Evolutionary conservation across 192 early-diverging fungal species (phyloP), one percentile per base, ranked within the genome.

Genomic region (Coemansia reversa): DNA sequence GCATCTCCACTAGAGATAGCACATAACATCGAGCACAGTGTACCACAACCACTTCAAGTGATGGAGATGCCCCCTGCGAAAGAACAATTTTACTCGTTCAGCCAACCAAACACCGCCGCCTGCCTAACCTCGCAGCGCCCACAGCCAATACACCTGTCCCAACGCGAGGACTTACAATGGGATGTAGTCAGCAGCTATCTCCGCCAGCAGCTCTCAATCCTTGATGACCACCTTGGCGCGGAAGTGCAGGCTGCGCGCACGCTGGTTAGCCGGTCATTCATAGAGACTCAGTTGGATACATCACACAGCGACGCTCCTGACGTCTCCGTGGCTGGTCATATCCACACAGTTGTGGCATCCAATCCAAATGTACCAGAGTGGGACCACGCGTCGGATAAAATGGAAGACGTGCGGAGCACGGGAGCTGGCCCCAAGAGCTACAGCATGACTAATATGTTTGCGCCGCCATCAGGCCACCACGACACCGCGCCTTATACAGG

Each of bases 121-220:
- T 20, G 47, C 12, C n/a, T 29, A 25, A 9, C 51, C 51, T 49
- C 27, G 48, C 33, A 19, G 62, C 51, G 16, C 24, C 49, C 62
- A 42, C 33, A 11, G 24, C 23, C 70, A 11, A 51, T 79, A 20
- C 76, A 79, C 12, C 67, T 79, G 24, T 73, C 67, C 30, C 70
- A 66, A 32, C 42, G 67, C 51, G 70, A 79, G 25, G 63, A 79
- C n/a, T 61, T 79, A 50, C 76, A 64, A 16, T 79, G 76, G 76
- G 76, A 79, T 24, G 63, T 58, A 1, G 48, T 79, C 14, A 79
- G 63, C 76, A 59, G 55, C 63, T 69, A 72, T 29, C 52, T 79
- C 33, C 70, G 63, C 28, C 66, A 66, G 70, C 70, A 73, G 48
- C 67, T 79, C 5, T 69, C 66, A 9, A 61, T 73, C 32, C 49